phyloP scores from a whole-genome alignment of 1,139 yeast genomes.

The Saccharomyces uvarum region DNA sequence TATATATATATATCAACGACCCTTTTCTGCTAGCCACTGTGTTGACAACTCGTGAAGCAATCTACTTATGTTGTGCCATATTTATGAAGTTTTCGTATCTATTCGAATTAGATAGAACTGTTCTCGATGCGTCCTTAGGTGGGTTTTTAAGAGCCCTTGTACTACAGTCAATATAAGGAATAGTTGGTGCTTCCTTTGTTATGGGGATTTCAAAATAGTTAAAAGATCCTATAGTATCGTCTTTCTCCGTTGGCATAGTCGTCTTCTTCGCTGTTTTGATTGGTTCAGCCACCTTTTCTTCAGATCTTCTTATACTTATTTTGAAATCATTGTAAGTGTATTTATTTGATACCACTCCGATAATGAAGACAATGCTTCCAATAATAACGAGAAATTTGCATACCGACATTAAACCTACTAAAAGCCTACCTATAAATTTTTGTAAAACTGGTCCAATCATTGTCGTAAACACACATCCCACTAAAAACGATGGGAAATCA shows the following conservation, averaged over 20 bases:
- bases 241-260: background rate
- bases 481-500: slow-evolving; percentile 17
- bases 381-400: slow-evolving; percentile 15
- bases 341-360: background rate
- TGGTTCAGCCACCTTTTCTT: slow-evolving; percentile 1
- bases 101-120: slow-evolving; percentile 6
- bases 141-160: background rate
- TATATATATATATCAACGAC: background rate
- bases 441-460: slow-evolving; percentile 17
- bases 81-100: slow-evolving; percentile 18
- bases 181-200: slow-evolving; percentile 5
- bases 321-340: background rate
- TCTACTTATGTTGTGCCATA: slow-evolving; percentile 10
- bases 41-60: background rate
- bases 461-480: slow-evolving; percentile 16
- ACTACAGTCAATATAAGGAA: background rate
- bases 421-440: slow-evolving; percentile 16
- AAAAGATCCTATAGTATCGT: slow-evolving; percentile 15
- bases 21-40: background rate
- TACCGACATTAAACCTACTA: slow-evolving; percentile 14
- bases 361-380: slow-evolving; percentile 13
- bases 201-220: slow-evolving; percentile 24
- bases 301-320: background rate
- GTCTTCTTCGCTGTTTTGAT: slow-evolving; percentile 1
- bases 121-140: background rate